These are phyloP conservation scores for Blepharisma stoltei DNA, from an alignment of 73 alveolate genomes.

Conservation along the genomic window DNA sequence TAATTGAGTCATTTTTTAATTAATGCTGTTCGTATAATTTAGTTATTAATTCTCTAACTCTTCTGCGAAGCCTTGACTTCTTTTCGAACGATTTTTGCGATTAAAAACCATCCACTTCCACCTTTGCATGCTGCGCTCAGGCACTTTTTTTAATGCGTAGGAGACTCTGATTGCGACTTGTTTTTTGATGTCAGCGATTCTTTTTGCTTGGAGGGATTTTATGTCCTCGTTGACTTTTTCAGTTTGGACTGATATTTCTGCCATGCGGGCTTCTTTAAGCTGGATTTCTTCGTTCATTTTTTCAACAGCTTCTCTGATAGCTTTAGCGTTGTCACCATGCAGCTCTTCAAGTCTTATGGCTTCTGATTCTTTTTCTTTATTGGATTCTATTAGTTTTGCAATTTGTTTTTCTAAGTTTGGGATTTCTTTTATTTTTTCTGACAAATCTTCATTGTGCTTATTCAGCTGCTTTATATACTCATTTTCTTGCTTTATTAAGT, in stretches of 20 bases:
- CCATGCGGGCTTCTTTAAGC: neutral
- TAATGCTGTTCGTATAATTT: neutral
- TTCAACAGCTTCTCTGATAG: neutral
- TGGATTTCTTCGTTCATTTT: neutral
- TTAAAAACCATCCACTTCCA: neutral
- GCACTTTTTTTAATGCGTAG: no score
- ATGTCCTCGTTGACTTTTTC: neutral
- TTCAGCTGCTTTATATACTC: neutral
- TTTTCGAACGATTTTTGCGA: neutral
- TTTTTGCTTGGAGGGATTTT: neutral
- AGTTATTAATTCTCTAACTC: neutral
- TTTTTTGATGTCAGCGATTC: neutral
- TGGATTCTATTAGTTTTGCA: neutral
- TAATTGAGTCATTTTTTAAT: slow-evolving; percentile 15
- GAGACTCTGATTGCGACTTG: no score
- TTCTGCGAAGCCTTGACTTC: neutral
- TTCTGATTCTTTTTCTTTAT: neutral
- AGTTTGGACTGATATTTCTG: neutral
- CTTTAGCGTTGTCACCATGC: neutral
- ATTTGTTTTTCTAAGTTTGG: neutral
- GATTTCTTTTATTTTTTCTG: neutral
- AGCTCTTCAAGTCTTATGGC: neutral
- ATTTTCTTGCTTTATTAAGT: no score
- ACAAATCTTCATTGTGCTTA: neutral
- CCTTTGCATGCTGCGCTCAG: neutral